phyloP scores from a whole-genome alignment of 1,139 yeast species.

The Meyerozyma sp. region DNA sequence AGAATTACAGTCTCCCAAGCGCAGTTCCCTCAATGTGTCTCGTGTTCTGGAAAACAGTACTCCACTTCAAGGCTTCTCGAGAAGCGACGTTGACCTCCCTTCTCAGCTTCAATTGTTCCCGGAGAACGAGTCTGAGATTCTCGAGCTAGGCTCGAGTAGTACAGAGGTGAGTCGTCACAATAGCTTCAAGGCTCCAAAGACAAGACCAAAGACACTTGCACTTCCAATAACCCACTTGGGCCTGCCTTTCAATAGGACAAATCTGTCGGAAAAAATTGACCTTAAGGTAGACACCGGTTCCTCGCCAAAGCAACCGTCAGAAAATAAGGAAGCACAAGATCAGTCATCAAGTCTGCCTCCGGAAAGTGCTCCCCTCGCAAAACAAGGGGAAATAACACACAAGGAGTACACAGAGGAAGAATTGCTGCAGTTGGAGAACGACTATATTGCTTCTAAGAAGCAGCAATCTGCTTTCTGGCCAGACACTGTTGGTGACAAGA shows the following conservation, averaged over 20 bases:
- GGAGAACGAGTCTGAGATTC: slow-evolving; percentile 27
- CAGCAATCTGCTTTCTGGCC: slow-evolving; percentile 47
- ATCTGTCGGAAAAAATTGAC: background rate
- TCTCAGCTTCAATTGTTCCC: slow-evolving; percentile 52
- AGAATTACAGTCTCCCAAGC: background rate
- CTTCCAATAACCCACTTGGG: slow-evolving; percentile 17
- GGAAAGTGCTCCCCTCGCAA: background rate
- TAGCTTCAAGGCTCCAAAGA: slow-evolving; percentile 32
- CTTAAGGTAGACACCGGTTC: background rate
- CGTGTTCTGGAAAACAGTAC: slow-evolving; percentile 2
- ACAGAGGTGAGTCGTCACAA: slow-evolving; percentile 30
- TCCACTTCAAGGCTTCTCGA: background rate
- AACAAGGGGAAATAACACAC: slow-evolving; percentile 4
- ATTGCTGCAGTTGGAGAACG: slow-evolving; percentile 40
- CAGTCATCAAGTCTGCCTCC: background rate
- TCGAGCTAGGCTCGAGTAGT: slow-evolving; percentile 28
- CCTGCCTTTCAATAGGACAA: background rate
- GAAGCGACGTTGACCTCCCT: slow-evolving; percentile 32
- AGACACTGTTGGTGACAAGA: slow-evolving; percentile 47
- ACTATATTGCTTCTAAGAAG: slow-evolving; percentile 29
- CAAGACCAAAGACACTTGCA: slow-evolving; percentile 18
- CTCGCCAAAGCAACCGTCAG: background rate
- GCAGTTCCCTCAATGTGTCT: background rate
- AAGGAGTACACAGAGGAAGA: slow-evolving; percentile 32
- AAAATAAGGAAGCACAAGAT: background rate